A percentile compares a stretch with the other conserved stretches of the same genome.
These are phyloP conservation scores for Fusarium sp. DNA, from an alignment of 2,329 filamentous ascomycete species.

Conservation along the genomic window DNA sequence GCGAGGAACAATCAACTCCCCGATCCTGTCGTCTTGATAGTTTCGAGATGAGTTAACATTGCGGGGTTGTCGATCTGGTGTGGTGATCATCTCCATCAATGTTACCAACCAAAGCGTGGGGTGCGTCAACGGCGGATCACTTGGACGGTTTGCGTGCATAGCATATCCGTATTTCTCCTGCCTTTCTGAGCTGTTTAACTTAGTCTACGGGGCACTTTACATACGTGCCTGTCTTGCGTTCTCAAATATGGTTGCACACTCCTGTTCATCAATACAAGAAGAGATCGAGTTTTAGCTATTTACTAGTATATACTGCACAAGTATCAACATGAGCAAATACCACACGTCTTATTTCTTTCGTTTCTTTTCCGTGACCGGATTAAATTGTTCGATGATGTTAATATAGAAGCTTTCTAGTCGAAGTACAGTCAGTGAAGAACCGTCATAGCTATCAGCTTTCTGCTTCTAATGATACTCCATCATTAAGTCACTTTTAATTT, in stretches of 20 bases:
- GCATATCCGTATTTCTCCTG: neutral
- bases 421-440: neutral
- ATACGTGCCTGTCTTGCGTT: neutral
- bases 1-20: neutral
- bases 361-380: neutral
- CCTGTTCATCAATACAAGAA: neutral
- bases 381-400: neutral
- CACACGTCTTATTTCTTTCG: neutral
- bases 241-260: neutral
- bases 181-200: neutral
- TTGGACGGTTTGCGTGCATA: neutral
- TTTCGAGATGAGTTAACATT: conserved; percentile 20
- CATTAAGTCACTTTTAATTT: neutral
- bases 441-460: neutral
- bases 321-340: neutral
- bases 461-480: neutral
- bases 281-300: neutral
- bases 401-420: neutral
- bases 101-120: conserved; percentile 32
- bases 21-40: neutral
- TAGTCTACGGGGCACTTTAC: neutral
- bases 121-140: conserved; percentile 29
- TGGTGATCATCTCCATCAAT: conserved; percentile 30
- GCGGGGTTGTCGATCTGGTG: conserved; percentile 41
- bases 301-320: neutral